Percentiles rank a stretch among this genome's conserved stretches.
These are phyloP conservation scores for Diaporthe batatas DNA, from an alignment of 2,329 filamentous ascomycete genomes.

Conservation along the genomic window DNA sequence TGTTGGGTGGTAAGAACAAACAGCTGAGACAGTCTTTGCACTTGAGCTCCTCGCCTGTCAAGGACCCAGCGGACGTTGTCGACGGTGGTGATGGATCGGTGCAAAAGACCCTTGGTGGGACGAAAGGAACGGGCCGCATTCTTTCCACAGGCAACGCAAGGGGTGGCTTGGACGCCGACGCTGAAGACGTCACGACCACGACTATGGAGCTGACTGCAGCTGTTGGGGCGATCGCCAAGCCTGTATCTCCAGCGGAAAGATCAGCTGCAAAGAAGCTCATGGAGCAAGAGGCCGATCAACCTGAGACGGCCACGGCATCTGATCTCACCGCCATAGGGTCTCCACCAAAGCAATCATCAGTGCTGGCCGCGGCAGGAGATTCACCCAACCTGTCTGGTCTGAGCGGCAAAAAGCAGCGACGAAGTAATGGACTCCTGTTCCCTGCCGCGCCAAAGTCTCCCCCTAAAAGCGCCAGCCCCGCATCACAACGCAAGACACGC, in stretches of 20 bases:
- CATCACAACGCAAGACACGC: constrained; percentile 35
- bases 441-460: constrained; percentile 57
- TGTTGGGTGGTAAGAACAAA: constrained; percentile 53
- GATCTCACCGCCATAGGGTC: constrained; percentile 55
- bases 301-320: constrained; percentile 59
- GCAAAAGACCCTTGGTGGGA: constrained; percentile 74
- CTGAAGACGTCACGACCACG: constrained; percentile 58
- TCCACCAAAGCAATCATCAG: constrained; percentile 50
- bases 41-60: constrained; percentile 45
- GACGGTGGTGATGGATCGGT: constrained; percentile 52
- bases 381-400: constrained; percentile 70
- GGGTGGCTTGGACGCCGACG: constrained; percentile 43
- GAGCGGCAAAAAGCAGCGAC: constrained; percentile 62
- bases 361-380: constrained; percentile 55
- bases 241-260: constrained; percentile 55
- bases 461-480: constrained; percentile 36
- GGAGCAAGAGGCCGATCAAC: constrained; percentile 68
- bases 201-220: constrained; percentile 78
- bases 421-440: constrained; percentile 59
- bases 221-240: constrained; percentile 72
- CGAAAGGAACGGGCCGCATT: constrained; percentile 68
- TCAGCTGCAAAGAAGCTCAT: constrained; percentile 67
- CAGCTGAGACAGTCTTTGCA: constrained; percentile 36
- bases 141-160: constrained; percentile 53
- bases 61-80: constrained; percentile 47